Conservation (phyloP, 495 filamentous ascomycete genomes). For the Penicillium coffeae region DNA sequence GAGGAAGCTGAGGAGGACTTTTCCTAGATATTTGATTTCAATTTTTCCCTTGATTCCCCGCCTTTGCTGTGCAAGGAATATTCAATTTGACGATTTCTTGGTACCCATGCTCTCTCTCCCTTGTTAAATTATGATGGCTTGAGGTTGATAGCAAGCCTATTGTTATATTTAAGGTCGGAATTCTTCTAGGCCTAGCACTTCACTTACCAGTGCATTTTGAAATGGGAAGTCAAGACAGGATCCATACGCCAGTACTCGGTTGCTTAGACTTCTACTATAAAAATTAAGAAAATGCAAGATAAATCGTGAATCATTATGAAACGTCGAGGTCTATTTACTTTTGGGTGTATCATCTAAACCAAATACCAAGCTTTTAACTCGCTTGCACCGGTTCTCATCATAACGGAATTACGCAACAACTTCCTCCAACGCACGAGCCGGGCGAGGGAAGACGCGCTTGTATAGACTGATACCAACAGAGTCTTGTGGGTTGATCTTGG, state of each 20-base stretch:
- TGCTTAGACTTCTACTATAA: not conserved
- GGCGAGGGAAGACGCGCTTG: conserved; percentile 85
- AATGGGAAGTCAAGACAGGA: conserved; percentile 1
- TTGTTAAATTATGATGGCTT: conserved; percentile 5
- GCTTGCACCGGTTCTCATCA: conserved; percentile 19
- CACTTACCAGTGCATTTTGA: conserved; percentile 1
- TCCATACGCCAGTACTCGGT: not conserved
- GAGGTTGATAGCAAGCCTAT: not conserved
- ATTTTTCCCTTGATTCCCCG: conserved; percentile 25
- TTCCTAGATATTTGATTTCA: conserved; percentile 45
- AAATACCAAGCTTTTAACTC: conserved; percentile 12
- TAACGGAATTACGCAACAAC: conserved; percentile 23
- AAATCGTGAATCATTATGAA: conserved; percentile 37
- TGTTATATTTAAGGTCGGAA: not conserved
- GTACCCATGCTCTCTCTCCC: conserved; percentile 1
- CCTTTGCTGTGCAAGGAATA: conserved; percentile 17
- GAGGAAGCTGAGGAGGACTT: conserved; percentile 74
- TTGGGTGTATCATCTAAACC: conserved; percentile 22
- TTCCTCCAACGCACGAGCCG: conserved; percentile 53
- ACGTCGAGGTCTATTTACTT: conserved; percentile 32
- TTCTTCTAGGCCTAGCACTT: not conserved
- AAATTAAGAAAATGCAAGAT: conserved; percentile 6
- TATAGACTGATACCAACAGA: conserved; percentile 88
- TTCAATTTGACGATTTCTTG: conserved; percentile 8
- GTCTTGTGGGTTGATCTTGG: conserved; percentile 90